Conservation (phyloP, 805 yeast species). For the Suhomyces vadensis region DNA sequence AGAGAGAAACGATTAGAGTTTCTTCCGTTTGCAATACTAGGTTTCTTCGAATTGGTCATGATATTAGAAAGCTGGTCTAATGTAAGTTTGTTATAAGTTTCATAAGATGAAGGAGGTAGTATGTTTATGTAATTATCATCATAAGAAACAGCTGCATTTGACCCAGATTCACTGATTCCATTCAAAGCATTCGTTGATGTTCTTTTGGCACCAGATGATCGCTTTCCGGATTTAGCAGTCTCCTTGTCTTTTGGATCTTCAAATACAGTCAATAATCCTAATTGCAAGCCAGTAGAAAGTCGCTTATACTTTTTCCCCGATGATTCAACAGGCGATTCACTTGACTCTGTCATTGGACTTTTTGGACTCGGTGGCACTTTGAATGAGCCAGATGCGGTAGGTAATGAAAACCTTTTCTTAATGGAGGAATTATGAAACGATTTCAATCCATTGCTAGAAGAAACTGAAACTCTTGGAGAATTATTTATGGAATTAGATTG, state of each 20-base stretch:
- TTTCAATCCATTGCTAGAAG: slow-evolving; percentile 23
- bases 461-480: slow-evolving; percentile 11
- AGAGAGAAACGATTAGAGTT: slow-evolving; percentile 47
- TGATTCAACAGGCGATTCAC: slow-evolving; percentile 12
- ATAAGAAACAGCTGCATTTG: slow-evolving; percentile 12
- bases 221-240: background rate
- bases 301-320: slow-evolving; percentile 30
- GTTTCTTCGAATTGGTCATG: slow-evolving; percentile 9
- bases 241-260: slow-evolving; percentile 28
- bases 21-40: slow-evolving; percentile 11
- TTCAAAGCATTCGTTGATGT: background rate
- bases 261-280: slow-evolving; percentile 40
- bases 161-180: slow-evolving; percentile 1
- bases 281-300: slow-evolving; percentile 37
- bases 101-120: slow-evolving; percentile 24
- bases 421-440: slow-evolving; percentile 34
- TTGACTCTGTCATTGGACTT: slow-evolving; percentile 5
- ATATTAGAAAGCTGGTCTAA: slow-evolving; percentile 36
- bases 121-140: slow-evolving; percentile 31
- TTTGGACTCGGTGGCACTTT: slow-evolving; percentile 2
- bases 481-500: slow-evolving; percentile 7
- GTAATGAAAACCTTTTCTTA: slow-evolving; percentile 28
- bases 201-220: background rate
- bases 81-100: slow-evolving; percentile 37
- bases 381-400: slow-evolving; percentile 11